phyloP scores from a whole-genome alignment of 2,329 filamentous ascomycete genomes.

The Fusarium dimerum region DNA sequence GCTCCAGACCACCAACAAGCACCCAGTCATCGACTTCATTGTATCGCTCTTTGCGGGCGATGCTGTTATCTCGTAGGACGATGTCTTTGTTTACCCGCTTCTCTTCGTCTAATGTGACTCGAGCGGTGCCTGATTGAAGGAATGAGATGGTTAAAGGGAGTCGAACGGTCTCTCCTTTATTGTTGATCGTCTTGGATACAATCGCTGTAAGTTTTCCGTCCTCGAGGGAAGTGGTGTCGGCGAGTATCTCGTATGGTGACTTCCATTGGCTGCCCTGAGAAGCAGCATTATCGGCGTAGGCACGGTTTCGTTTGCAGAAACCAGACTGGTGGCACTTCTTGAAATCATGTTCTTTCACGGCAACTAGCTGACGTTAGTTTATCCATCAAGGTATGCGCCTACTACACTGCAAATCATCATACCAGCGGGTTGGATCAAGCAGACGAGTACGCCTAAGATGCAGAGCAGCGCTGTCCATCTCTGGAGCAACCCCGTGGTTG shows the following conservation, averaged over 20 bases:
- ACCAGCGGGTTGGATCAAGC: slow-evolving; percentile 66
- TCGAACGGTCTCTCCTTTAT: slow-evolving; percentile 65
- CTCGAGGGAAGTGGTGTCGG: slow-evolving; percentile 72
- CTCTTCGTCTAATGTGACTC: slow-evolving; percentile 90
- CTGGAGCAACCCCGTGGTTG: slow-evolving; percentile 51
- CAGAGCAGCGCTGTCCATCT: slow-evolving; percentile 67
- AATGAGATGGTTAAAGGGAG: slow-evolving; percentile 87
- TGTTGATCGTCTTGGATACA: slow-evolving; percentile 76
- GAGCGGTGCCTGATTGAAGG: slow-evolving; percentile 83
- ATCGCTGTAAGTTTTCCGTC: slow-evolving; percentile 78
- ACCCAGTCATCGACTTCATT: slow-evolving; percentile 88
- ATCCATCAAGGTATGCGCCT: background rate
- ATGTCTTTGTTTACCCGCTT: slow-evolving; percentile 87
- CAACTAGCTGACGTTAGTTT: slow-evolving; percentile 51
- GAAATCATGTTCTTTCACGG: slow-evolving; percentile 95
- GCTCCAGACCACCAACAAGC: slow-evolving; percentile 76
- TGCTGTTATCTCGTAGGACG: slow-evolving; percentile 80
- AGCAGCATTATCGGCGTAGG: slow-evolving; percentile 76
- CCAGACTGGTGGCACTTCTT: slow-evolving; percentile 95
- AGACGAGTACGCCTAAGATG: slow-evolving; percentile 59
- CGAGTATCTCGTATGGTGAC: slow-evolving; percentile 77
- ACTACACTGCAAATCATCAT: slow-evolving; percentile 29
- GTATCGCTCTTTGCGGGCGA: slow-evolving; percentile 86
- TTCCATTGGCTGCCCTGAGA: slow-evolving; percentile 68
- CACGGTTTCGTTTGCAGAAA: slow-evolving; percentile 95